A percentile compares a stretch with the other conserved stretches of the same genome.
These are phyloP conservation scores for Lodderomyces parapsilosis DNA, from an alignment of 1,139 yeast genomes.

Conservation along the genomic window DNA sequence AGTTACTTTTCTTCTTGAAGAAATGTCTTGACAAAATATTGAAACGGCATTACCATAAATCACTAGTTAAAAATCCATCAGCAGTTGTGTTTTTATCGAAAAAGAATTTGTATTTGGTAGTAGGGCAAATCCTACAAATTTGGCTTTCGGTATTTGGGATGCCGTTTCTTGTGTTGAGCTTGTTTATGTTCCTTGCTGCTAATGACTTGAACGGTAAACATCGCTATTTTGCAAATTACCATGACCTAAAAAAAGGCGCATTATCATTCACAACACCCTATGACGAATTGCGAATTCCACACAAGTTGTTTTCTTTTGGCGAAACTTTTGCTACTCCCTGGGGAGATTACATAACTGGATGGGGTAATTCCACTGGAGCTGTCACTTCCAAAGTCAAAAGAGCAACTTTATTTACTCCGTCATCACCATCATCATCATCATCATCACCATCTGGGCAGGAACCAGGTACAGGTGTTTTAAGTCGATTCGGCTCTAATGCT, in stretches of 20 bases:
- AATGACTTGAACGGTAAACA: conserved; percentile 16
- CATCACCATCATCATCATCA: not conserved
- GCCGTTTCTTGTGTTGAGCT: conserved; percentile 46
- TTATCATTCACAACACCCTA: conserved; percentile 29
- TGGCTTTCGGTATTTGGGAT: conserved; percentile 39
- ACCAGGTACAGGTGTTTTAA: not conserved
- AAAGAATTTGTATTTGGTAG: conserved; percentile 25
- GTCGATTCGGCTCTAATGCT: not conserved
- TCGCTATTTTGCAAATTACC: conserved; percentile 16
- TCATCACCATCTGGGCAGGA: not conserved
- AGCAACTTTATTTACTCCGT: not conserved
- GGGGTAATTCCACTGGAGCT: not conserved
- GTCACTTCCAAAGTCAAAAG: conserved; percentile 1
- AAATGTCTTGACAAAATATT: conserved; percentile 15
- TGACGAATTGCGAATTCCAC: conserved; percentile 23
- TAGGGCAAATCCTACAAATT: conserved; percentile 35
- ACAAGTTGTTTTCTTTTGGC: conserved; percentile 9
- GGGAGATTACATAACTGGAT: not conserved
- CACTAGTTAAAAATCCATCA: conserved; percentile 5
- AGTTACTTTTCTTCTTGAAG: conserved; percentile 22
- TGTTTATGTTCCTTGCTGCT: conserved; percentile 34
- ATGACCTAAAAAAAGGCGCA: conserved; percentile 21
- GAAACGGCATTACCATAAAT: conserved; percentile 10
- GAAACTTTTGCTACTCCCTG: not conserved
- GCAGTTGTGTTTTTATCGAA: conserved; percentile 12